These are phyloP conservation scores for Trifolium subterraneum DNA, from an alignment of 306 rosid species.

Conservation along the genomic window DNA sequence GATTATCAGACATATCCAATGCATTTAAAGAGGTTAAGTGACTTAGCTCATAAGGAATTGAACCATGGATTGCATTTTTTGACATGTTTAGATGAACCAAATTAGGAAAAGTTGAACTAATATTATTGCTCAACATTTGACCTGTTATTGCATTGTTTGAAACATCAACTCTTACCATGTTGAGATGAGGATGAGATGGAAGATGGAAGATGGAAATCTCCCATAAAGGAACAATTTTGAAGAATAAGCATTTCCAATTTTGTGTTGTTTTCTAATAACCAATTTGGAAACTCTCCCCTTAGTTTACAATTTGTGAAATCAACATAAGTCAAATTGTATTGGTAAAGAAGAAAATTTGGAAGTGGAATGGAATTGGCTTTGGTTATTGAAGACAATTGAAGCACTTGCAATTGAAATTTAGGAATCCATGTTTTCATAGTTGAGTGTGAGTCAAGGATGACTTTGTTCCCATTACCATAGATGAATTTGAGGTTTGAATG, in stretches of 20 bases:
- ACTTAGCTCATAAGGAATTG: constrained; percentile 11
- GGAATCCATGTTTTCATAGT: constrained; percentile 14
- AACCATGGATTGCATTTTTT: constrained; percentile 1
- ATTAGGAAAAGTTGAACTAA: constrained; percentile 24
- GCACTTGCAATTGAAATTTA: constrained; percentile 15
- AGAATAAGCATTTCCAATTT: background rate
- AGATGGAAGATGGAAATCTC: background rate
- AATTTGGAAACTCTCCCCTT: constrained; percentile 9
- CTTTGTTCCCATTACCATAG: background rate
- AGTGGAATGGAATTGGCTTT: background rate
- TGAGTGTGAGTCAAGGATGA: background rate
- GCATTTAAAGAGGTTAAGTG: background rate
- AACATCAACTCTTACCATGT: background rate
- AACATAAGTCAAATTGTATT: background rate
- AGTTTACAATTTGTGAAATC: constrained; percentile 19
- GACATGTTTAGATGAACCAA: background rate
- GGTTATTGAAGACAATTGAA: constrained; percentile 16
- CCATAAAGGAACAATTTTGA: background rate
- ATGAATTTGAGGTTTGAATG: background rate
- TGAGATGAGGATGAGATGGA: background rate
- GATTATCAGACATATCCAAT: constrained; percentile 36
- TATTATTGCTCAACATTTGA: background rate
- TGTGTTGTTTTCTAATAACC: constrained; percentile 35
- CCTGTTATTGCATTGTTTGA: constrained; percentile 11
- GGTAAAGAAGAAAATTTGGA: constrained; percentile 24